Evolutionary conservation across 1,284 basidiomycete genomes (phyloP).

Genomic region (Psilocybe mexicana): DNA sequence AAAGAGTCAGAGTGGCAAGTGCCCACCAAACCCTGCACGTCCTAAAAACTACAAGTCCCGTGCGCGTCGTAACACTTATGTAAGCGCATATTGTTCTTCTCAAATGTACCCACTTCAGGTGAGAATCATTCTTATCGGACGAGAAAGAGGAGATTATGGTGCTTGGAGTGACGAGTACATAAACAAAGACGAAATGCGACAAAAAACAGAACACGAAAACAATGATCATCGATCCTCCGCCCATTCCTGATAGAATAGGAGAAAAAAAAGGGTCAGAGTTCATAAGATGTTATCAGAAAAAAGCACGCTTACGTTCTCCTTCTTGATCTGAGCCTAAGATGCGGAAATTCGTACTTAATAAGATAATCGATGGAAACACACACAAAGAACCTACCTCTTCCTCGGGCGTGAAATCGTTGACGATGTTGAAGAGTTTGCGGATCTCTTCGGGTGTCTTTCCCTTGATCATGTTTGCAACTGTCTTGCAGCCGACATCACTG

Average conservation of each 20-base stretch:
- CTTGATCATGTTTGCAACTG: slow-evolving; percentile 99
- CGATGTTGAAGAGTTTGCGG: slow-evolving; percentile 95
- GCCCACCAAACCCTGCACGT: background rate
- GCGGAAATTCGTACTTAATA: slow-evolving; percentile 12
- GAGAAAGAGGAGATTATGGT: slow-evolving; percentile 7
- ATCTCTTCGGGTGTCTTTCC: slow-evolving; percentile 97
- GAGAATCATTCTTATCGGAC: background rate
- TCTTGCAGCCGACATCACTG: slow-evolving; percentile 99
- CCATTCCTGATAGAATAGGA: slow-evolving; percentile 66
- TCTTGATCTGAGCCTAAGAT: slow-evolving; percentile 93
- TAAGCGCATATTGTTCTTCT: slow-evolving; percentile 8
- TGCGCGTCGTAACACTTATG: slow-evolving; percentile 14
- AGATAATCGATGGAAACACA: slow-evolving; percentile 9
- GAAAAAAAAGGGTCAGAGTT: slow-evolving; percentile 20
- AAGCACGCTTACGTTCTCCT: slow-evolving; percentile 84
- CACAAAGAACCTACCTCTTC: slow-evolving; percentile 73
- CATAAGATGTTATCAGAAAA: slow-evolving; percentile 6
- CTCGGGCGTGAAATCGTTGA: slow-evolving; percentile 98
- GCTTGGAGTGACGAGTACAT: slow-evolving; percentile 22
- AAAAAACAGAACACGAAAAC: slow-evolving; percentile 21
- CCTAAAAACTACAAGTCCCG: slow-evolving; percentile 8
- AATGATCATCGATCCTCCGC: slow-evolving; percentile 76
- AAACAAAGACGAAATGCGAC: slow-evolving; percentile 20
- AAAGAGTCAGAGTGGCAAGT: slow-evolving; percentile 5
- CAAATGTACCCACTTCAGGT: background rate